Conservation (phyloP, 2,329 filamentous ascomycete species). For the Fusarium torulosum region DNA sequence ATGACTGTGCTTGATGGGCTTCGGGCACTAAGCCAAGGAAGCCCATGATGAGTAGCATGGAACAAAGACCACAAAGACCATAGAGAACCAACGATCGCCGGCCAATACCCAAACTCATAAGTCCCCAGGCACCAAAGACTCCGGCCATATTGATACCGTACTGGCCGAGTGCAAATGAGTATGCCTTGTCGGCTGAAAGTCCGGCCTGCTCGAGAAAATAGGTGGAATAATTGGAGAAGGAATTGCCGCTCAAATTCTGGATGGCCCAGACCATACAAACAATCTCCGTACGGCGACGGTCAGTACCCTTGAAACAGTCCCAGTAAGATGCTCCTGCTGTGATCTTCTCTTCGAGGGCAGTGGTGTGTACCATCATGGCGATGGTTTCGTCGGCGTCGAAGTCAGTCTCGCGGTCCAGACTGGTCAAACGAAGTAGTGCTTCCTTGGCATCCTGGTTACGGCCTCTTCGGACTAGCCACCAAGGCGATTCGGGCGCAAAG, state of each 20-base stretch:
- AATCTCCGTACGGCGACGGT: conserved; percentile 81
- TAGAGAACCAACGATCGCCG: conserved; percentile 81
- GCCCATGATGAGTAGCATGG: conserved; percentile 85
- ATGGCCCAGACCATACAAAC: conserved; percentile 74
- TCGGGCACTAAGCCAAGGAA: conserved; percentile 82
- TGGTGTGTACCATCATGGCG: conserved; percentile 93
- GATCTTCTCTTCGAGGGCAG: conserved; percentile 80
- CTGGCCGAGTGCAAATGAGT: conserved; percentile 72
- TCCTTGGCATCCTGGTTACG: conserved; percentile 74
- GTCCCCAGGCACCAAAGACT: conserved; percentile 83
- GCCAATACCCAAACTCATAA: conserved; percentile 81
- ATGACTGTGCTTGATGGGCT: conserved; percentile 68
- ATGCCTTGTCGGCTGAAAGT: conserved; percentile 63
- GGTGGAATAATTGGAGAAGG: conserved; percentile 74
- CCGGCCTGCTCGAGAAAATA: conserved; percentile 73
- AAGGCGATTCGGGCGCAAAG: conserved; percentile 78
- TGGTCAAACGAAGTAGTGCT: conserved; percentile 74
- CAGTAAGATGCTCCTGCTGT: conserved; percentile 79
- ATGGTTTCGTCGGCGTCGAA: conserved; percentile 88
- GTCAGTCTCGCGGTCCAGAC: conserved; percentile 71
- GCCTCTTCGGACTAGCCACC: conserved; percentile 80
- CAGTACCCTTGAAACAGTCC: conserved; percentile 86
- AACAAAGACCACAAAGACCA: conserved; percentile 78
- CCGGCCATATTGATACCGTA: conserved; percentile 82
- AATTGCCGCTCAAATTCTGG: conserved; percentile 73